Conservation (phyloP, 768 basidiomycete species). For the Mycena rebaudengoi region DNA sequence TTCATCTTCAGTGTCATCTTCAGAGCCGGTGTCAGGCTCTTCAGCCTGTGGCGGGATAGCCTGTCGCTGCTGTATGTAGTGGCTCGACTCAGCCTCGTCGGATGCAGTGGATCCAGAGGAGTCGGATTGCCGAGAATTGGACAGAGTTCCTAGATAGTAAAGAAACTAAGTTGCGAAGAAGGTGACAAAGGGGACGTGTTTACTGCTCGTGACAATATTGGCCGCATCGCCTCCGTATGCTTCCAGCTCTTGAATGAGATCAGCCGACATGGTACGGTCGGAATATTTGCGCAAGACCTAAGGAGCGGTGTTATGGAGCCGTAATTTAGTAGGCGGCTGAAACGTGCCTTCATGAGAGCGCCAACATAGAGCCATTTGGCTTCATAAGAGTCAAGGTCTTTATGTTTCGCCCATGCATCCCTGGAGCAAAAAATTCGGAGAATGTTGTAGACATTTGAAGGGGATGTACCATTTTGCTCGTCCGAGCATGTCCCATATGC, state of each 20-base stretch:
- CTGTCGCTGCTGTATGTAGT: conserved; percentile 32
- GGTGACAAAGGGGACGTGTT: conserved; percentile 14
- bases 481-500: conserved; percentile 90
- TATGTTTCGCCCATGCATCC: conserved; percentile 97
- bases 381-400: conserved; percentile 77
- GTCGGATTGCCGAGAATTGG: conserved; percentile 63
- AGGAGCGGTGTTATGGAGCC: not conserved
- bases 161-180: not conserved
- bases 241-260: conserved; percentile 80
- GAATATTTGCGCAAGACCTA: conserved; percentile 86
- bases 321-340: not conserved
- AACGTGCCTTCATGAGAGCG: conserved; percentile 77
- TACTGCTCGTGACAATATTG: conserved; percentile 74
- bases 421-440: conserved; percentile 47
- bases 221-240: conserved; percentile 76
- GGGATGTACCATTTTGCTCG: conserved; percentile 86
- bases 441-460: not conserved
- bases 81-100: conserved; percentile 42
- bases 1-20: conserved; percentile 58
- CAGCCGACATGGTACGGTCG: conserved; percentile 79
- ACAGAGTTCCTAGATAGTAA: conserved; percentile 47
- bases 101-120: conserved; percentile 74
- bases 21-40: conserved; percentile 49
- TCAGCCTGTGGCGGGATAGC: conserved; percentile 33
- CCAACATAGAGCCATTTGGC: conserved; percentile 93